Conservation (phyloP, 257 asterid genomes). For the Vinca minor region DNA sequence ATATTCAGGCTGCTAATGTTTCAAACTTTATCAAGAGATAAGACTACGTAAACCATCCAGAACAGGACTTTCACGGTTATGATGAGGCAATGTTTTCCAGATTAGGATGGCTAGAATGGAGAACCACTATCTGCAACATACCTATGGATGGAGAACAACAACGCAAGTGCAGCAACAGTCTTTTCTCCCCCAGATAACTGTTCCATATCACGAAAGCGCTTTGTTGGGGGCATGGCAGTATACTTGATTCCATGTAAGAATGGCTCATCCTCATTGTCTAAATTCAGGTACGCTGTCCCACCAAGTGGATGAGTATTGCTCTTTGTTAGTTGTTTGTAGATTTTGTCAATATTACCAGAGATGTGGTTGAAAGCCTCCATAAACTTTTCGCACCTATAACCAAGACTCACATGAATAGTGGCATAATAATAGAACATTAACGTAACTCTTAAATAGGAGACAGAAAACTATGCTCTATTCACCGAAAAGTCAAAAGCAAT, state of each 20-base stretch:
- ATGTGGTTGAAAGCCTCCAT: conserved; percentile 92
- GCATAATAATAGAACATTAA: neutral
- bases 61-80: neutral
- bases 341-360: conserved; percentile 75
- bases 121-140: conserved; percentile 17
- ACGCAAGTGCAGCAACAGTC: conserved; percentile 98
- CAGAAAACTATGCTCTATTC: neutral
- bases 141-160: conserved; percentile 95
- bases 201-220: conserved; percentile 87
- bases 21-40: neutral
- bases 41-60: neutral
- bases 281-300: conserved; percentile 83
- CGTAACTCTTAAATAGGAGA: neutral
- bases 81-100: neutral
- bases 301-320: conserved; percentile 87
- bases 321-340: conserved; percentile 88
- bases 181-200: conserved; percentile 98
- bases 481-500: neutral
- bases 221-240: conserved; percentile 98
- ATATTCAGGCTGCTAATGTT: neutral
- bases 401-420: conserved; percentile 3
- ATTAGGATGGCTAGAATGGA: neutral
- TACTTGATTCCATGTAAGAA: conserved; percentile 85
- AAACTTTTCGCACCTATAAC: conserved; percentile 61
- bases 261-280: conserved; percentile 94